A percentile compares a stretch with the other conserved stretches of the same genome.
These are phyloP conservation scores for Astrothelium subdiscretum DNA, from an alignment of 495 filamentous ascomycete genomes.

Conservation along the genomic window DNA sequence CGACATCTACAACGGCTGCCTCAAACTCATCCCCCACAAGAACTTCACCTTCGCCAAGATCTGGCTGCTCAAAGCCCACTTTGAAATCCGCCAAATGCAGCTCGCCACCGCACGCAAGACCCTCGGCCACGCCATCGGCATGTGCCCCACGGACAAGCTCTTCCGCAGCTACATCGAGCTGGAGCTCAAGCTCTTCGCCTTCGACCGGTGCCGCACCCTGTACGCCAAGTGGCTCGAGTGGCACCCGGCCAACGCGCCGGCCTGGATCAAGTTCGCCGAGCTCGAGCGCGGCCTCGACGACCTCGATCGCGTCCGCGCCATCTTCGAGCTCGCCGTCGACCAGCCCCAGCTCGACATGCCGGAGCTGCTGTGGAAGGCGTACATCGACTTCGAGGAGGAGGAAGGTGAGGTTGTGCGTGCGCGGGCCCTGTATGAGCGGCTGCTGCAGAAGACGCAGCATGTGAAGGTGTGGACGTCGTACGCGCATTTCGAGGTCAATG, in stretches of 20 bases:
- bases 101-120: slow-evolving; percentile 72
- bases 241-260: slow-evolving; percentile 77
- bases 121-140: slow-evolving; percentile 78
- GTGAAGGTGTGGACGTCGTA: slow-evolving; percentile 99
- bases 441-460: slow-evolving; percentile 87
- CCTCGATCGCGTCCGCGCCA: slow-evolving; percentile 71
- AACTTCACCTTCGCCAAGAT: slow-evolving; percentile 96
- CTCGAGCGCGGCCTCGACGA: slow-evolving; percentile 86
- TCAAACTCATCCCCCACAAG: slow-evolving; percentile 85
- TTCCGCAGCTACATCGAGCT: slow-evolving; percentile 89
- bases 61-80: slow-evolving; percentile 87
- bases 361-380: slow-evolving; percentile 90
- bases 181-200: slow-evolving; percentile 86
- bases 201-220: slow-evolving; percentile 74
- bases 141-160: slow-evolving; percentile 90
- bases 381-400: slow-evolving; percentile 96
- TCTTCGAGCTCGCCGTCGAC: slow-evolving; percentile 81
- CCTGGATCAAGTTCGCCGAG: slow-evolving; percentile 92
- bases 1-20: slow-evolving; percentile 80
- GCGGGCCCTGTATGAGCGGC: slow-evolving; percentile 75
- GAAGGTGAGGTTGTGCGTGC: slow-evolving; percentile 78
- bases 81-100: slow-evolving; percentile 80
- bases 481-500: slow-evolving; percentile 91
- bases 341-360: slow-evolving; percentile 92
- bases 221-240: slow-evolving; percentile 90